Evolutionary conservation across 768 basidiomycete species (phyloP).

Genomic region (Pulveroboletus sp.): DNA sequence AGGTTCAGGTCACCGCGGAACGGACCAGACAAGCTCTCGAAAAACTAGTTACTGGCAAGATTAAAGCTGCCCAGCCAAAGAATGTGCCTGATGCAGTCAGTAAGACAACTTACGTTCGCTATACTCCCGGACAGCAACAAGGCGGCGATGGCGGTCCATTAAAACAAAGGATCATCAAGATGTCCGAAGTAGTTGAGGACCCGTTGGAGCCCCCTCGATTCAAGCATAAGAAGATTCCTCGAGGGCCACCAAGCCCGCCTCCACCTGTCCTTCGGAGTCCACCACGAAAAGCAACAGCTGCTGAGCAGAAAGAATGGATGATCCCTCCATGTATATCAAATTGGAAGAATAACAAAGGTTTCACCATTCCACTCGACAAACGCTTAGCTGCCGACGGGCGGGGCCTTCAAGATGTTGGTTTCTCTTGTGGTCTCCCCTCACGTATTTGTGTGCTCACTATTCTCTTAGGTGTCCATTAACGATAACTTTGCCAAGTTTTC

Average conservation of each 20-base stretch:
- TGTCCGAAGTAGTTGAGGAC: constrained; percentile 97
- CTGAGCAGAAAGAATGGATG: constrained; percentile 99
- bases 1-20: constrained; percentile 87
- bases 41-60: constrained; percentile 90
- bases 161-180: constrained; percentile 97
- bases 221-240: constrained; percentile 98
- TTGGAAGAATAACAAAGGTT: constrained; percentile 99
- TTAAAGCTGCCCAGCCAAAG: constrained; percentile 98
- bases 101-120: constrained; percentile 87
- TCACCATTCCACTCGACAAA: constrained; percentile 97
- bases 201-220: constrained; percentile 95
- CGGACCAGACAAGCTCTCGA: constrained; percentile 89
- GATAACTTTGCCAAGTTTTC: constrained; percentile 99
- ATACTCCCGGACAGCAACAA: constrained; percentile 90
- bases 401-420: constrained; percentile 90
- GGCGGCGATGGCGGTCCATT: constrained; percentile 51
- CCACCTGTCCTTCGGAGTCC: constrained; percentile 94
- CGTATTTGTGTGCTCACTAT: background rate
- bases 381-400: constrained; percentile 97
- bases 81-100: constrained; percentile 82
- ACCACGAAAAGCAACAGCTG: constrained; percentile 90
- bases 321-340: constrained; percentile 99
- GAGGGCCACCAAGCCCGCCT: constrained; percentile 94
- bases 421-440: background rate
- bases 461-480: constrained; percentile 85